These are phyloP conservation scores for Monosporozyma yasuniensis DNA, from an alignment of 805 yeast species.

Conservation along the genomic window DNA sequence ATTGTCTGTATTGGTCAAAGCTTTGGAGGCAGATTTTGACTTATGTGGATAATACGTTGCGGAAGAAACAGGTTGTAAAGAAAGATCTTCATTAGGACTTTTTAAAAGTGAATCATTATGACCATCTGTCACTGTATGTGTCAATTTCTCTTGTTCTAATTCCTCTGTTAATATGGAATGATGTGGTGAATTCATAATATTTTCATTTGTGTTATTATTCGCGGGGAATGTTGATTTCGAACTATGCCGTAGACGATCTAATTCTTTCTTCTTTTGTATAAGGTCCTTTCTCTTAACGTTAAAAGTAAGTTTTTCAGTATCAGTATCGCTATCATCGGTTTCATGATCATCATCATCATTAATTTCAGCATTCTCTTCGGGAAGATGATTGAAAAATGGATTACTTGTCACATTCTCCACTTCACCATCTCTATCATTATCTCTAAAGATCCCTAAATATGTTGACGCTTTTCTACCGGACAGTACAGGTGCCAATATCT, in stretches of 20 bases:
- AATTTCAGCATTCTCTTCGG: neutral
- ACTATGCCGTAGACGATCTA: neutral
- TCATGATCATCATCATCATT: neutral
- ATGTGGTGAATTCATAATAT: neutral
- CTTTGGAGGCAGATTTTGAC: constrained; percentile 25
- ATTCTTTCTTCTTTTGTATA: neutral
- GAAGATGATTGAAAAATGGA: neutral
- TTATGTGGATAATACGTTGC: constrained; percentile 68
- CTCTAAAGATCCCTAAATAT: constrained; percentile 27
- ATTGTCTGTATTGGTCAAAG: constrained; percentile 4
- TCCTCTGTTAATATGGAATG: neutral
- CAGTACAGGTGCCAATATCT: constrained; percentile 15
- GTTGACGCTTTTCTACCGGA: constrained; percentile 31
- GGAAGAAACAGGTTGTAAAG: constrained; percentile 53
- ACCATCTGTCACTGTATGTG: neutral
- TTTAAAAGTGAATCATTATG: neutral
- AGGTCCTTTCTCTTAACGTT: neutral
- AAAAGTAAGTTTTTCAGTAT: neutral
- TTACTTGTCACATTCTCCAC: neutral
- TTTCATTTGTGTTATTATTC: neutral
- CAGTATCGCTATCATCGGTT: neutral
- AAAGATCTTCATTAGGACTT: constrained; percentile 5
- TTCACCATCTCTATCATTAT: constrained; percentile 14
- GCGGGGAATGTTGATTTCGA: neutral
- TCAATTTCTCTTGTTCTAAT: constrained; percentile 1